These are phyloP conservation scores for Candida loeiensis DNA, from an alignment of 805 yeast genomes.

Conservation along the genomic window DNA sequence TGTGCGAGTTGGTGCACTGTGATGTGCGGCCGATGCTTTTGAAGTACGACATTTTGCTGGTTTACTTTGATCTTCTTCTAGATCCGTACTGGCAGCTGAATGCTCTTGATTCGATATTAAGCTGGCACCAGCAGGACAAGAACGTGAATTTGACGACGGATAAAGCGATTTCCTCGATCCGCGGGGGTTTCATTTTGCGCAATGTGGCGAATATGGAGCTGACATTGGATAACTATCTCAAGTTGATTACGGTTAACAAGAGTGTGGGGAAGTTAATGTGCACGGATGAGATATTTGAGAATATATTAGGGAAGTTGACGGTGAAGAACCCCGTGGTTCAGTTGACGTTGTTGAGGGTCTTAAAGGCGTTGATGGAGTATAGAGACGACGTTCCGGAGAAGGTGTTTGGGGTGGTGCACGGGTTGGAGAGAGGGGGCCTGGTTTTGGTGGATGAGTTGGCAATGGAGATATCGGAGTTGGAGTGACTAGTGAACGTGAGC, in stretches of 20 bases:
- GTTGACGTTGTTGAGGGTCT: slow-evolving; percentile 31
- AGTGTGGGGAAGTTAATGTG: slow-evolving; percentile 23
- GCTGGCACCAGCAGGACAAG: slow-evolving; percentile 33
- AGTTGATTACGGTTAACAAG: slow-evolving; percentile 24
- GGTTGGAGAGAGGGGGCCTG: slow-evolving; percentile 18
- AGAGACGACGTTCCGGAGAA: slow-evolving; percentile 3
- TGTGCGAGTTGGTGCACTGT: slow-evolving; percentile 52
- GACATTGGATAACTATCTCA: slow-evolving; percentile 38
- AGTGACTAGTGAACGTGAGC: background rate
- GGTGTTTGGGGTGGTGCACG: slow-evolving; percentile 7
- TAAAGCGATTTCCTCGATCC: slow-evolving; percentile 25
- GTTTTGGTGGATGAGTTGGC: slow-evolving; percentile 39
- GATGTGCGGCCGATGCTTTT: slow-evolving; percentile 36
- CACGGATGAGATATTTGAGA: slow-evolving; percentile 23
- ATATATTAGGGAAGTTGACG: slow-evolving; percentile 28
- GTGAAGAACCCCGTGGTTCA: slow-evolving; percentile 36
- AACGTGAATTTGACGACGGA: slow-evolving; percentile 22
- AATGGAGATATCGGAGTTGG: slow-evolving; percentile 17
- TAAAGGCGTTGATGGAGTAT: slow-evolving; percentile 8
- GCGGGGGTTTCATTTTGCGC: slow-evolving; percentile 38
- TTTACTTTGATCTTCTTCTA: slow-evolving; percentile 37
- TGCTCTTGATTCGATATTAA: slow-evolving; percentile 48
- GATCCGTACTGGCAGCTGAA: slow-evolving; percentile 59
- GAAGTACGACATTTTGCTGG: slow-evolving; percentile 35
- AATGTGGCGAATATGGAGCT: slow-evolving; percentile 43